A percentile compares a stretch with the other conserved stretches of the same genome.
These are phyloP conservation scores for Choiromyces venosus DNA, from an alignment of 495 filamentous ascomycete species.

Conservation along the genomic window DNA sequence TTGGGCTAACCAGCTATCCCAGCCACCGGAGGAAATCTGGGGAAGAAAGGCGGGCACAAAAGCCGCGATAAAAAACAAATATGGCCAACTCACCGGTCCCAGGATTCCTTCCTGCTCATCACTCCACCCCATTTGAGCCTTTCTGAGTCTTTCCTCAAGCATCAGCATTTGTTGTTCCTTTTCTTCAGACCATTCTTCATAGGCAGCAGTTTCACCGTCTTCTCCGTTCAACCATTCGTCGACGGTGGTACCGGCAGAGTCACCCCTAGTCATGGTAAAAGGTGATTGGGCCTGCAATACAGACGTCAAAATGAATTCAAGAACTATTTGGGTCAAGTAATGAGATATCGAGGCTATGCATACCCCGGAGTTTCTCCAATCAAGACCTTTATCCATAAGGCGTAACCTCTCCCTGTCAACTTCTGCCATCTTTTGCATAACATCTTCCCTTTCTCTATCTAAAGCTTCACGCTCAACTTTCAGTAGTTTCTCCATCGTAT, in stretches of 20 bases:
- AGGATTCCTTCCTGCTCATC: slow-evolving; percentile 35
- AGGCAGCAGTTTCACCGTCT: slow-evolving; percentile 5
- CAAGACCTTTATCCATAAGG: slow-evolving; percentile 27
- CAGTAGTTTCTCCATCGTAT: slow-evolving; percentile 21
- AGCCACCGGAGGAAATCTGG: neutral
- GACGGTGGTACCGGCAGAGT: slow-evolving; percentile 17
- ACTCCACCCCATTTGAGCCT: slow-evolving; percentile 30
- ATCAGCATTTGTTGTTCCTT: slow-evolving; percentile 23
- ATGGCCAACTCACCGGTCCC: slow-evolving; percentile 23
- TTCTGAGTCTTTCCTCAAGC: slow-evolving; percentile 28
- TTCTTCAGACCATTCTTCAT: slow-evolving; percentile 34
- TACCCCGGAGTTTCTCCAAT: slow-evolving; percentile 25
- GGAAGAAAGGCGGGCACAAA: neutral
- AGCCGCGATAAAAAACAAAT: neutral
- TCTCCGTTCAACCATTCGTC: slow-evolving; percentile 17
- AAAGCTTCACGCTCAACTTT: slow-evolving; percentile 29
- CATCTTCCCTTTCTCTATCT: slow-evolving; percentile 15
- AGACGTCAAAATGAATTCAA: neutral
- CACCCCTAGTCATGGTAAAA: slow-evolving; percentile 17
- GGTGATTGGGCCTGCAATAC: slow-evolving; percentile 2
- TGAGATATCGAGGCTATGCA: neutral
- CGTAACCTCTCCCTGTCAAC: slow-evolving; percentile 23
- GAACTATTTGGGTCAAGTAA: neutral
- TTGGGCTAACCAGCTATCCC: neutral
- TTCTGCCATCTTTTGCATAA: slow-evolving; percentile 26